These are phyloP conservation scores for Eucalyptus sideroxylon DNA, from an alignment of 345 rosid genomes.

Conservation along the genomic window DNA sequence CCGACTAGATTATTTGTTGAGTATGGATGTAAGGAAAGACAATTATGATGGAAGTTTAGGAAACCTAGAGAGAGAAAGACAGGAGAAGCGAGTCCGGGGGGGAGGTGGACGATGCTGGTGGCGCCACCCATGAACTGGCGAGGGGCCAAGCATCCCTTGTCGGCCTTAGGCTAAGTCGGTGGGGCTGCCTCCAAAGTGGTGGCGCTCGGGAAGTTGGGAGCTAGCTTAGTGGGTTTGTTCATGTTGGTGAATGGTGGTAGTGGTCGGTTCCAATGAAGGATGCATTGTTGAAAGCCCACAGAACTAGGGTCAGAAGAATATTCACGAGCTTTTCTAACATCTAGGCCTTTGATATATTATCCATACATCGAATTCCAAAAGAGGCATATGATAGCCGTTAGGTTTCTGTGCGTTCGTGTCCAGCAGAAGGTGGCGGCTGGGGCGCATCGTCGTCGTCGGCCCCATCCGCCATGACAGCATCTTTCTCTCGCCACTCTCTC, in stretches of 20 bases:
- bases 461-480: not conserved
- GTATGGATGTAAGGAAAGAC: not conserved
- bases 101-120: not conserved
- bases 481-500: not conserved
- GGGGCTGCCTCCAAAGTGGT: not conserved
- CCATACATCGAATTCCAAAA: not conserved
- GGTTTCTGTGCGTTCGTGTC: not conserved
- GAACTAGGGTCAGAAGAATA: not conserved
- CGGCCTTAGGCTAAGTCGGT: not conserved
- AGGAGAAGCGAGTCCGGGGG: not conserved
- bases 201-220: too few relatives aligned
- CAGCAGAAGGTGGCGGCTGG: too few relatives aligned
- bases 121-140: not conserved
- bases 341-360: not conserved
- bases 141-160: not conserved
- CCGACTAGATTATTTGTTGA: too few relatives aligned
- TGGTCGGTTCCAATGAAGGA: not conserved
- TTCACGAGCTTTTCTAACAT: not conserved
- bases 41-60: not conserved
- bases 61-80: not conserved
- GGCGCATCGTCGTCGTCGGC: too few relatives aligned
- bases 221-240: too few relatives aligned
- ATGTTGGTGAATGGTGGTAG: not conserved
- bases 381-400: not conserved
- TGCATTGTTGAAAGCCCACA: not conserved